Percentiles rank a stretch among this genome's conserved stretches.
These are phyloP conservation scores for Ammopiptanthus mongolicus DNA, from an alignment of 306 rosid genomes.

Conservation along the genomic window DNA sequence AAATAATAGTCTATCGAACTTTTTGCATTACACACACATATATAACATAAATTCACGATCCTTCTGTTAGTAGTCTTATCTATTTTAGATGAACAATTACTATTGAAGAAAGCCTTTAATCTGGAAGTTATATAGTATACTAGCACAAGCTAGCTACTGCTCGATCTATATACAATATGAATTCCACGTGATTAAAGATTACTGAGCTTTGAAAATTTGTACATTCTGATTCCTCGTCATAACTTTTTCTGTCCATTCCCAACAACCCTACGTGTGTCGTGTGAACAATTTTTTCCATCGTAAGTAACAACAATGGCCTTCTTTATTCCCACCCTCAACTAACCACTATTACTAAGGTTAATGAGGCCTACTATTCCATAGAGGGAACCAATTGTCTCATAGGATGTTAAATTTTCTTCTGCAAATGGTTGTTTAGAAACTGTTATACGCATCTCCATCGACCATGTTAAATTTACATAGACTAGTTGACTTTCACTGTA, in stretches of 20 bases:
- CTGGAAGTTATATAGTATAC: not conserved
- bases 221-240: slow-evolving; percentile 23
- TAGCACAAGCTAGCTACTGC: not conserved
- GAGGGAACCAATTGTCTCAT: slow-evolving; percentile 5
- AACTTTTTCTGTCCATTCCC: slow-evolving; percentile 29
- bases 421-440: not conserved
- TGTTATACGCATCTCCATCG: not conserved
- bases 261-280: slow-evolving; percentile 31
- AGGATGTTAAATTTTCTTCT: slow-evolving; percentile 14
- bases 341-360: slow-evolving; percentile 28
- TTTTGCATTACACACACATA: not conserved
- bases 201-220: slow-evolving; percentile 13
- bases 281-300: slow-evolving; percentile 16
- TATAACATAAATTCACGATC: not conserved
- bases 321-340: slow-evolving; percentile 9
- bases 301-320: slow-evolving; percentile 25
- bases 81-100: not conserved
- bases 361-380: slow-evolving; percentile 8
- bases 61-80: not conserved
- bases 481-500: slow-evolving; percentile 30
- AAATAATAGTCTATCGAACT: not conserved
- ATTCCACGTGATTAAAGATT: slow-evolving; percentile 31
- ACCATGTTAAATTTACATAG: slow-evolving; percentile 17
- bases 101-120: slow-evolving; percentile 14
- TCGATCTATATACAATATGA: slow-evolving; percentile 12